Base-by-base conservation (phyloP, 2,329 filamentous ascomycete genomes). In the Aspergillus neotritici region DNA sequence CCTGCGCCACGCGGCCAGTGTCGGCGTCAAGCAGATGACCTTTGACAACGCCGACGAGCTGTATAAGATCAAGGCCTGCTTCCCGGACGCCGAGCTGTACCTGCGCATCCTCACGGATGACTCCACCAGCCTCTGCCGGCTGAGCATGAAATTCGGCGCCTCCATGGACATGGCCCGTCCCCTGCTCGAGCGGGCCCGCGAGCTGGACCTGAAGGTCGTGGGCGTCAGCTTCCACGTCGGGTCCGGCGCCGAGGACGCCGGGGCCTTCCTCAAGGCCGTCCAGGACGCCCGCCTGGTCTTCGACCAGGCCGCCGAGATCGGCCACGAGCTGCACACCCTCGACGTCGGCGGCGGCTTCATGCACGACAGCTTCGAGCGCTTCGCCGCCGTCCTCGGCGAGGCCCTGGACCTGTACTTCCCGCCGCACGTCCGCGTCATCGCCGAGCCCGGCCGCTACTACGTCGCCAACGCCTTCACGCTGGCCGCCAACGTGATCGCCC, bases 1-100 rank as follows among this genome's bases (percentile, higher is more conserved):
- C 68, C 78, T 98, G 50, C 88, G 90, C 63, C 94, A 90, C 62
- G 93, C 94, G 52, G 82, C 86, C 61, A 79, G 82, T 63, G 76
- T 83, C 54, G 86, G 85, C 55, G 93, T 98, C 65, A 91, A 86
- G 73, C 87, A 95, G 76, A 97, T 98, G 91, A 98, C 93, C 2
- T 97, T 98, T 64, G 93, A 98, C 78, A 98, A 98, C 60, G 82
- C 86, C 65, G 93, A 98, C 67, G 93, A 98, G 77, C 80, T 98
- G 40, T 88, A 91, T 80, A 98, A 98, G 79, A 91, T 94, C 68
- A 93, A 94, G 69, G 86, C 88, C 68, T 80, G 93, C 57, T 96
- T 80, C 63, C 91, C 93, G 2, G 82, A 81, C 37, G 93, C 93
- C 21, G 87, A 96, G 73, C 82, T 98, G 33, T 94, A 86, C 69